Conservation (phyloP, 176 grass and related monocot species). For the Paspalum notatum region DNA sequence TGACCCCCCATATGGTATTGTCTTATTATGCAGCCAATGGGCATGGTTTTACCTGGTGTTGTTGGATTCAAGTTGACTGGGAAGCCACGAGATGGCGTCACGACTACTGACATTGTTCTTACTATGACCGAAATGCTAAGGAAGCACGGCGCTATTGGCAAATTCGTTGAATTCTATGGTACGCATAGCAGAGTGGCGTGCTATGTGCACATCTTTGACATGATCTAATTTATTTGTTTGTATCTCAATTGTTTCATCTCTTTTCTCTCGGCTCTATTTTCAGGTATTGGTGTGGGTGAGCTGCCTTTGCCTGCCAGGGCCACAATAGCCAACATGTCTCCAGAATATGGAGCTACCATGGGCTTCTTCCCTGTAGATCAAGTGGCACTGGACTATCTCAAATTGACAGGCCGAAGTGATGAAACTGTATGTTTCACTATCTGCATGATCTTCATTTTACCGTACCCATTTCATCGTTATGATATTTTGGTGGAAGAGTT, state of each 20-base stretch:
- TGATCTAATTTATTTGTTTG: conserved; percentile 8
- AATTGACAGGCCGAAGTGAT: conserved; percentile 68
- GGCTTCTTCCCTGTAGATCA: conserved; percentile 80
- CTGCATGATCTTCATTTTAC: not conserved
- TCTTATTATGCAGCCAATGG: conserved; percentile 73
- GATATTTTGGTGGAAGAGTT: not conserved
- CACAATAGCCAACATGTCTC: conserved; percentile 78
- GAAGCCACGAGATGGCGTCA: conserved; percentile 63
- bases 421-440: conserved; percentile 53
- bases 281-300: conserved; percentile 65
- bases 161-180: conserved; percentile 94
- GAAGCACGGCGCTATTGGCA: conserved; percentile 87
- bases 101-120: conserved; percentile 81
- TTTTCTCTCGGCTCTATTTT: not conserved
- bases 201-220: not conserved
- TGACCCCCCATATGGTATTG: conserved; percentile 17
- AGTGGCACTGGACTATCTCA: conserved; percentile 63
- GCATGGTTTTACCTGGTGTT: conserved; percentile 91
- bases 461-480: not conserved
- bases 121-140: conserved; percentile 79
- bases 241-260: conserved; percentile 21
- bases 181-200: conserved; percentile 7
- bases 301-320: conserved; percentile 54
- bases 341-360: conserved; percentile 77
- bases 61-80: conserved; percentile 81